Evolutionary conservation across 768 basidiomycete species (phyloP), one percentile per base, ranked within the genome.

Genomic region (Boletus reticulatus): DNA sequence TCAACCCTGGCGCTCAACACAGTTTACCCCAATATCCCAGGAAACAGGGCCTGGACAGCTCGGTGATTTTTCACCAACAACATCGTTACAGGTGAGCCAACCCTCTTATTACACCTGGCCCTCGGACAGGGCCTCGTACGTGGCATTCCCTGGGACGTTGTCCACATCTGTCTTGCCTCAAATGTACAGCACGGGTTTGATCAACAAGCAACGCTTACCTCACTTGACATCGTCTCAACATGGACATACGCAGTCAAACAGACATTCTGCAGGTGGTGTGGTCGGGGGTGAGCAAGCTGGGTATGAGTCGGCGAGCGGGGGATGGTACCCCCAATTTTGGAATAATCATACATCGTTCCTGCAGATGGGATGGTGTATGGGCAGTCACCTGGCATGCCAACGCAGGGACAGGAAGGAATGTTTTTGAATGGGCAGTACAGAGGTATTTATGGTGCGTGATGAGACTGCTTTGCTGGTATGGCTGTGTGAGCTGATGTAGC

Each of bases 81-180:
- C 54, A 12, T 10, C 53, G 2, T 12, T 61, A 13, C 19, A 67
- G 39, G 48, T 59, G 43, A 32, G 38, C 6, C 59, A 67, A 7
- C 16, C 56, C 2, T 55, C 76, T 19, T 80, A 77, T 57, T 77
- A 82, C 53, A 73, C 79, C 2, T 84, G 82, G 83, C 62, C 77
- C 1, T 56, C 70, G n/a, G 72, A 63, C 5, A 62, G 62, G 37
- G 43, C 61, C 4, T 57, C 66, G 31, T 69, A 73, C 55, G 69
- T 51, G 77, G 78, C 69, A 1, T 71, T 69, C 62, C 66, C 77
- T 22, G 76, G 76, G 7, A 76, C 80, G 43, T 63, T 89, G 42
- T 86, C 88, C 20, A 89, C 88, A 17, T 85, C 87, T 1, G 86
- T 87, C 24, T 77, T 90, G 42, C 86, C 88, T 0, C 87, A 88